phyloP scores from a whole-genome alignment of 345 rosid species.

The Arabis alpina region DNA sequence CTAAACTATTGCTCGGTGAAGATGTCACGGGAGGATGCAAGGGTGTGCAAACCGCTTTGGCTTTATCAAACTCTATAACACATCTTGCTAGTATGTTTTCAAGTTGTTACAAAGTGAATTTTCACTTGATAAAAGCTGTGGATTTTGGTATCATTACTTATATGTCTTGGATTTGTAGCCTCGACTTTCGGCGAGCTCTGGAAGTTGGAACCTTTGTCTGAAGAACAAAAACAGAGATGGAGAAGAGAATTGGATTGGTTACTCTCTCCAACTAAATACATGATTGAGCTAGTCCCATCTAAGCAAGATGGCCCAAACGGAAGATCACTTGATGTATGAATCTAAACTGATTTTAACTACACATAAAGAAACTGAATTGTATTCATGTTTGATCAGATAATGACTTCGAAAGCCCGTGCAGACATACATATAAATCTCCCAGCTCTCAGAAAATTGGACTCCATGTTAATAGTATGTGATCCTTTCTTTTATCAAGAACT shows the following conservation, averaged over 20 bases:
- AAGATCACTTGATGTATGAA: constrained; percentile 69
- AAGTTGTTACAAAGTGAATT: not conserved
- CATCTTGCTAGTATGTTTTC: constrained; percentile 76
- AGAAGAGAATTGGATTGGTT: constrained; percentile 91
- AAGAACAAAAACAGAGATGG: constrained; percentile 83
- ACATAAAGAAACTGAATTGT: constrained; percentile 33
- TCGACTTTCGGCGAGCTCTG: constrained; percentile 88
- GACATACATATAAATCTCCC: constrained; percentile 95
- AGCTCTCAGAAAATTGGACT: constrained; percentile 88
- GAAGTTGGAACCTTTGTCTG: constrained; percentile 88
- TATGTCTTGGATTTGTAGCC: constrained; percentile 49
- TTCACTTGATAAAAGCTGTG: not conserved
- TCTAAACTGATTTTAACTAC: not conserved
- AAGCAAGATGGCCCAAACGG: constrained; percentile 86
- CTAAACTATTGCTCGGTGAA: constrained; percentile 81
- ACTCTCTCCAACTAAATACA: constrained; percentile 88
- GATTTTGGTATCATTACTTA: not conserved
- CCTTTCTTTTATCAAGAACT: not conserved
- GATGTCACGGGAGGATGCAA: constrained; percentile 80
- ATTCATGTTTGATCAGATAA: constrained; percentile 64
- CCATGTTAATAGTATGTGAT: constrained; percentile 79
- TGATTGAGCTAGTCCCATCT: constrained; percentile 97
- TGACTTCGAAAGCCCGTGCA: constrained; percentile 94
- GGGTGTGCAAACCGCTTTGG: constrained; percentile 73
- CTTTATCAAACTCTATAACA: constrained; percentile 83